phyloP scores from a whole-genome alignment of 192 early-diverging fungal genomes.

The Coemansia sp. region DNA sequence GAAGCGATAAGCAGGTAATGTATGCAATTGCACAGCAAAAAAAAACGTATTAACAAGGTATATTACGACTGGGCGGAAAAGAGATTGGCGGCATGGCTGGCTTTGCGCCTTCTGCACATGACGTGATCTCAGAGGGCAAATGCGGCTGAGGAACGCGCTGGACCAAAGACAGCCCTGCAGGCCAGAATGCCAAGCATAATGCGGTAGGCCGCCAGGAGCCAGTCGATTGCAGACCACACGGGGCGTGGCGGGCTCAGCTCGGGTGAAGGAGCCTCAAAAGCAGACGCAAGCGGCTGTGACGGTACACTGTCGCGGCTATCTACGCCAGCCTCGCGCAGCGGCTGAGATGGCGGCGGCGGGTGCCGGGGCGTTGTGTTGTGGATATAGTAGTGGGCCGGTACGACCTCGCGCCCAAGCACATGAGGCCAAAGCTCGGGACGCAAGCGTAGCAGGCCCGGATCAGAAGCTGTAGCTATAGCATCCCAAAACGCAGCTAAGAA shows the following conservation, averaged over 20 bases:
- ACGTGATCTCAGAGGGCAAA: constrained; percentile 14
- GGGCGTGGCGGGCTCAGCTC: constrained; percentile 11
- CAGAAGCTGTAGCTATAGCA: constrained; percentile 6
- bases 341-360: neutral
- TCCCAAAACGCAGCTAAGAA: constrained; percentile 42
- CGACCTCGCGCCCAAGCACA: constrained; percentile 11
- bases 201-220: constrained; percentile 42
- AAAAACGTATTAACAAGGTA: neutral
- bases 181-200: constrained; percentile 41
- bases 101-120: neutral
- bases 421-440: constrained; percentile 52
- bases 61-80: neutral
- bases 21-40: neutral
- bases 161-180: constrained; percentile 36
- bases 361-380: constrained; percentile 12
- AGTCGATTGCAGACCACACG: constrained; percentile 44
- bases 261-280: neutral
- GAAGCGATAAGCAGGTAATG: neutral
- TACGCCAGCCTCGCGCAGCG: constrained; percentile 3
- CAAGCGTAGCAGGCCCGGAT: constrained; percentile 44
- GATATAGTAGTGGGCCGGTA: neutral
- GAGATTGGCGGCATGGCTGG: neutral
- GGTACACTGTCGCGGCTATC: neutral
- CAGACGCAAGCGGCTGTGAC: neutral
- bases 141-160: constrained; percentile 25